phyloP scores from a whole-genome alignment of 164 flowering plant genomes.

The Dillenia turbinata region DNA sequence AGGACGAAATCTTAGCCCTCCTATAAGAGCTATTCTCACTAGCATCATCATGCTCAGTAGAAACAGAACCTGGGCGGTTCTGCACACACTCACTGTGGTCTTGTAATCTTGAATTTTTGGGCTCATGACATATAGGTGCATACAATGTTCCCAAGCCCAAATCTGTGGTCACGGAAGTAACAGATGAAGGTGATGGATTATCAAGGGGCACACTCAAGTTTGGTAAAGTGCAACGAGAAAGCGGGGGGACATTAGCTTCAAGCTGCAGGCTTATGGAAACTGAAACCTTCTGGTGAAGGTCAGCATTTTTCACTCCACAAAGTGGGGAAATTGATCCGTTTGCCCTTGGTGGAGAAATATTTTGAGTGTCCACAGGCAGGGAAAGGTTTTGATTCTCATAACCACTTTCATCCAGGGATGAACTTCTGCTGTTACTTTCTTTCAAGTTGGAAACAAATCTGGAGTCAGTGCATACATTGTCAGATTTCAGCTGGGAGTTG shows the following conservation, averaged over 20 bases:
- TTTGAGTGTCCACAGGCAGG: constrained; percentile 17
- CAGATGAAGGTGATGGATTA: constrained; percentile 36
- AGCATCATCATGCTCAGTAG: constrained; percentile 17
- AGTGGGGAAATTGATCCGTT: constrained; percentile 7
- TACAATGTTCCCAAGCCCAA: constrained; percentile 46
- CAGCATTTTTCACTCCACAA: constrained; percentile 22
- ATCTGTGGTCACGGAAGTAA: constrained; percentile 60
- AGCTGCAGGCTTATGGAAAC: constrained; percentile 18
- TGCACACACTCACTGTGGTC: constrained; percentile 16
- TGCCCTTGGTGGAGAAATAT: constrained; percentile 6
- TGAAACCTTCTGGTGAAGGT: constrained; percentile 13
- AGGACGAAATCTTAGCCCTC: constrained; percentile 24
- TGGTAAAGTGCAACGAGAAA: constrained; percentile 1
- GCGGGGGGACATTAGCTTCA: constrained; percentile 6
- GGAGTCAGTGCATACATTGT: constrained; percentile 26
- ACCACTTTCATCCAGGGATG: constrained; percentile 20
- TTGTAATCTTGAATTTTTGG: constrained; percentile 15
- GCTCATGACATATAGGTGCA: constrained; percentile 16
- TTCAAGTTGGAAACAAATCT: constrained; percentile 19
- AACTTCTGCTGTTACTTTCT: constrained; percentile 12
- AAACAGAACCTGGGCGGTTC: constrained; percentile 19
- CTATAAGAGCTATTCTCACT: constrained; percentile 13
- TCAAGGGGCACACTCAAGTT: constrained; percentile 12
- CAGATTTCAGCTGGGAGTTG: constrained; percentile 15
- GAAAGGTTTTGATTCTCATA: constrained; percentile 19